Conservation (phyloP, 2,329 filamentous ascomycete species). For the Colletotrichum endophyticum region DNA sequence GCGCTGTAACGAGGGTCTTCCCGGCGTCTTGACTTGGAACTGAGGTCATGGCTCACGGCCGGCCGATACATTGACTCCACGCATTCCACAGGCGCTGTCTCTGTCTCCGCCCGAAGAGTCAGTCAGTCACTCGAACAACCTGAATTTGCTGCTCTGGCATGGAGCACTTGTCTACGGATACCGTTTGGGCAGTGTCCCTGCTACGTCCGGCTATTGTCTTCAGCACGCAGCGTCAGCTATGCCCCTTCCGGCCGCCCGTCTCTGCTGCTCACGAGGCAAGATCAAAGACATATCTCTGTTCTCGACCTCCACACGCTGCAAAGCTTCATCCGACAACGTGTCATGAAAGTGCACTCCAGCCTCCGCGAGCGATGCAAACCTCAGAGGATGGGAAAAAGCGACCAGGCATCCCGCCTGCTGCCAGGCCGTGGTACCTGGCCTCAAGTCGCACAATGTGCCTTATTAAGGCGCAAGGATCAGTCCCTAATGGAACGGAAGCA, state of each 20-base stretch:
- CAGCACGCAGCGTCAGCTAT: background rate
- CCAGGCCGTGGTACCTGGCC: background rate
- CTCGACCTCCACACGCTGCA: background rate
- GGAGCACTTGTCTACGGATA: background rate
- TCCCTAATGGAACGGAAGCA: background rate
- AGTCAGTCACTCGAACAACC: background rate
- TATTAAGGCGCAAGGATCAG: slow-evolving; percentile 10
- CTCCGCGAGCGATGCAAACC: background rate
- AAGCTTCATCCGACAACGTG: background rate
- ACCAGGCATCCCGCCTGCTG: slow-evolving; percentile 6
- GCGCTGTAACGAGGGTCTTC: slow-evolving; percentile 13
- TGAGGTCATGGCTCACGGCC: slow-evolving; percentile 12
- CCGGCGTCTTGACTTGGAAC: slow-evolving; percentile 1
- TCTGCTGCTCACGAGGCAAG: background rate
- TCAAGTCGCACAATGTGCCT: background rate
- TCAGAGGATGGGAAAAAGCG: background rate
- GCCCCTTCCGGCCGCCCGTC: background rate
- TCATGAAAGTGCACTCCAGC: background rate
- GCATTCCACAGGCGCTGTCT: background rate
- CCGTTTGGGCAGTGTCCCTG: background rate
- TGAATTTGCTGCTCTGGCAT: background rate
- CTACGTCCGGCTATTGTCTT: background rate
- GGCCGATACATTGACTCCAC: background rate
- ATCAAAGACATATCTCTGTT: slow-evolving; percentile 1
- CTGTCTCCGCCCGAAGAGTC: background rate